Percentiles rank a stretch among this genome's conserved stretches.
These are phyloP conservation scores for Colletotrichum limetticola DNA, from an alignment of 2,329 filamentous ascomycete species.

Conservation along the genomic window DNA sequence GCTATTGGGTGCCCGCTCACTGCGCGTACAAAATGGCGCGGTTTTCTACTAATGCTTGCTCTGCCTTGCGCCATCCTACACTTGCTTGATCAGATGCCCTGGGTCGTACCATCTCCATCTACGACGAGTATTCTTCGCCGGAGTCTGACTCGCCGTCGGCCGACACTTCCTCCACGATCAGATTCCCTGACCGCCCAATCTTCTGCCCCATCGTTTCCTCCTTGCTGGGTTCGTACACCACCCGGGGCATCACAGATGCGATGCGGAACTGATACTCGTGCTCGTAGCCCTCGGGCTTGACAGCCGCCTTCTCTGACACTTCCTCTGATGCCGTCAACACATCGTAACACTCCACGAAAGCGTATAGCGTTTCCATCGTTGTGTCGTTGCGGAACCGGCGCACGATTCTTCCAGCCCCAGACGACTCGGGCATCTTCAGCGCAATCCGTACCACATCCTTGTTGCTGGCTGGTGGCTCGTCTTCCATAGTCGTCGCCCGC, in stretches of 20 bases:
- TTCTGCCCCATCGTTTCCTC: conserved; percentile 75
- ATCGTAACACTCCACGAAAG: conserved; percentile 93
- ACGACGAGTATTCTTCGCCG: conserved; percentile 18
- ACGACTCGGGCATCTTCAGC: conserved; percentile 69
- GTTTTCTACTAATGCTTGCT: not conserved
- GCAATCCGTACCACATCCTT: conserved; percentile 80
- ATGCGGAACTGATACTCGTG: conserved; percentile 89
- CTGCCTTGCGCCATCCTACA: not conserved
- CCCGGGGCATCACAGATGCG: conserved; percentile 85
- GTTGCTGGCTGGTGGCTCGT: conserved; percentile 72
- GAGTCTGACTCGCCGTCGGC: conserved; percentile 43
- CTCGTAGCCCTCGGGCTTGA: conserved; percentile 74
- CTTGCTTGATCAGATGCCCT: not conserved
- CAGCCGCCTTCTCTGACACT: conserved; percentile 39
- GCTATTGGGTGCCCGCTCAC: not conserved
- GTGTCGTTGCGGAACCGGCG: conserved; percentile 78
- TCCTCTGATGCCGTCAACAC: conserved; percentile 59
- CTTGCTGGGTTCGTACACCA: conserved; percentile 78
- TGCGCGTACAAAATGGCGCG: not conserved
- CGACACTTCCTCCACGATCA: conserved; percentile 82
- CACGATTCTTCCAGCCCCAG: conserved; percentile 78
- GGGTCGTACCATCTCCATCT: not conserved
- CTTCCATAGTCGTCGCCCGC: conserved; percentile 74
- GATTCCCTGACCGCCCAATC: conserved; percentile 85
- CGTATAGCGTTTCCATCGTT: conserved; percentile 88